These are phyloP conservation scores for Verticillium nonalfalfae DNA, from an alignment of 2,329 filamentous ascomycete species.

Conservation along the genomic window DNA sequence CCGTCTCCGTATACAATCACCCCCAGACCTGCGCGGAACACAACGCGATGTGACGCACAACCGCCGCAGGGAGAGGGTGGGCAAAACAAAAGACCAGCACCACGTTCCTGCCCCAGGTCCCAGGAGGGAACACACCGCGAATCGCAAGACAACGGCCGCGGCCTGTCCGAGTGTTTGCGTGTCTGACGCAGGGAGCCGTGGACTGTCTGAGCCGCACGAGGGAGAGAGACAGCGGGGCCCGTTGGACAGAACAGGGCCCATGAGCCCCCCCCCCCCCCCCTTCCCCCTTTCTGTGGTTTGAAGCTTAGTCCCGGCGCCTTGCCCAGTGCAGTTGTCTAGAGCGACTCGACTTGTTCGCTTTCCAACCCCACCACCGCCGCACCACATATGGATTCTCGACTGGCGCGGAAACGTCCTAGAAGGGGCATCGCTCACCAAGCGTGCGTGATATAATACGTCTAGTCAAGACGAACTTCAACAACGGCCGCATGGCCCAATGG, in stretches of 20 bases:
- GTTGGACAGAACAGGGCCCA: neutral
- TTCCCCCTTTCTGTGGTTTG: neutral
- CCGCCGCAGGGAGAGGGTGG: no score
- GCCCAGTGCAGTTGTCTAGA: no score
- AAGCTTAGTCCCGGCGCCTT: neutral
- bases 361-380: neutral
- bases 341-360: neutral
- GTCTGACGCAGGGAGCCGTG: neutral
- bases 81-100: neutral
- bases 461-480: neutral
- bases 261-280: no score
- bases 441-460: neutral
- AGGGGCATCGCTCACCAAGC: neutral
- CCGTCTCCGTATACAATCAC: no score
- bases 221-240: neutral
- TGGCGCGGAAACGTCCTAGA: neutral
- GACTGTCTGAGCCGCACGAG: neutral
- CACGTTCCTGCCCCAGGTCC: neutral
- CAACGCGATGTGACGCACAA: no score
- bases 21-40: no score
- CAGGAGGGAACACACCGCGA: neutral
- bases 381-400: neutral
- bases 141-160: neutral
- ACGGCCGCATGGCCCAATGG: slow-evolving; percentile 25
- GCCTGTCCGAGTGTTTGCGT: neutral